Conservation (phyloP, 768 basidiomycete species). For the Lactarius pseudohatsudake region DNA sequence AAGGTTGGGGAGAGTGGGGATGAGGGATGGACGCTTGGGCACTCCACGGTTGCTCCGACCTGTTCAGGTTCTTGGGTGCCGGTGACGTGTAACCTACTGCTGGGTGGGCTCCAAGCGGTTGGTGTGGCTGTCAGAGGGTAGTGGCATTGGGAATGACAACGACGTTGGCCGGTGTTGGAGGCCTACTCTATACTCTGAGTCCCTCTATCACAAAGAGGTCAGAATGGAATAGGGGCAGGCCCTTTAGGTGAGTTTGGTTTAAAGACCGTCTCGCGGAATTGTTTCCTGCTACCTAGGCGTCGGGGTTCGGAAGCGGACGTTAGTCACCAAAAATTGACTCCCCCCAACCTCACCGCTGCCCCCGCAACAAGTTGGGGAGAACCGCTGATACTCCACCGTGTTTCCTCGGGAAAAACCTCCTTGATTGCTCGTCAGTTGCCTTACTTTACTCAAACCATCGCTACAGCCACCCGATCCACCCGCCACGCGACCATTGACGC, state of each 20-base stretch:
- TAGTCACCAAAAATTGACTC: not conserved
- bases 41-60: no score
- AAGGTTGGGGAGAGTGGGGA: not conserved
- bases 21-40: no score
- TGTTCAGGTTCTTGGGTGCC: no score
- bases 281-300: not conserved
- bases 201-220: no score
- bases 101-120: no score
- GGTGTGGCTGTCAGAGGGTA: not conserved
- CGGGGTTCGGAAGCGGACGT: conserved; percentile 9
- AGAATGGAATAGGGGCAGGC: not conserved
- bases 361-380: not conserved
- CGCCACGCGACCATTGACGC: not conserved
- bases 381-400: not conserved
- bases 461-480: not conserved
- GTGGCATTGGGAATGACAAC: not conserved
- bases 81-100: no score
- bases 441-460: conserved; percentile 19
- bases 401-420: not conserved
- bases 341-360: not conserved
- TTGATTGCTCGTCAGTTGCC: not conserved
- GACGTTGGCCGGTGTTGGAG: not conserved
- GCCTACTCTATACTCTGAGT: not conserved
- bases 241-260: not conserved
- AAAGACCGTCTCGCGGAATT: not conserved